Evolutionary conservation across 1,139 yeast genomes (phyloP).

Genomic region (Protomyces lactucae-debilis): DNA sequence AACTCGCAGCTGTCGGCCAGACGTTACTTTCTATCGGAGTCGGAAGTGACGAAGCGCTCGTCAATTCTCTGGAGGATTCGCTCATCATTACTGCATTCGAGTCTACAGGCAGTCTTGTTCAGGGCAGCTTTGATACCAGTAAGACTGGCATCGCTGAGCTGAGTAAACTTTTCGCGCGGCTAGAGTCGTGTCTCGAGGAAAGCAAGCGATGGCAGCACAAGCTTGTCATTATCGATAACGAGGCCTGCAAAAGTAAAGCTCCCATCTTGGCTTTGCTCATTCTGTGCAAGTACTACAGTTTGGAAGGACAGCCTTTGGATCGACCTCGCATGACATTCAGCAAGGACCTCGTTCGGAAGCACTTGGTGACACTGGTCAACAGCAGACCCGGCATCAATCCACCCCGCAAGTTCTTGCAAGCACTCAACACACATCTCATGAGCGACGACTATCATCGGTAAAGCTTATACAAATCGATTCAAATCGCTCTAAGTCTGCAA

Average conservation of each 20-base stretch:
- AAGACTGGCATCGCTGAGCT: background rate
- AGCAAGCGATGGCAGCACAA: background rate
- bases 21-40: background rate
- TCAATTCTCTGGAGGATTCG: background rate
- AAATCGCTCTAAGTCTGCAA: no score
- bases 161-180: background rate
- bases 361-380: constrained; percentile 49
- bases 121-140: background rate
- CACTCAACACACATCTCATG: constrained; percentile 46
- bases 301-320: constrained; percentile 41
- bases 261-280: constrained; percentile 48
- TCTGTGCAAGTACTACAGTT: constrained; percentile 47
- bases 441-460: constrained; percentile 36
- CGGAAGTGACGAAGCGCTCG: background rate
- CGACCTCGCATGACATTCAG: constrained; percentile 33
- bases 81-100: background rate
- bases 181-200: background rate
- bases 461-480: background rate
- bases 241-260: constrained; percentile 59
- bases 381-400: constrained; percentile 57
- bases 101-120: background rate
- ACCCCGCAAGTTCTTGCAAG: constrained; percentile 68
- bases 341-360: constrained; percentile 50
- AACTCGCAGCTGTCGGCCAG: background rate
- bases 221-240: constrained; percentile 45